phyloP scores from a whole-genome alignment of 495 filamentous ascomycete species.

The Alectoria sarmentosa region DNA sequence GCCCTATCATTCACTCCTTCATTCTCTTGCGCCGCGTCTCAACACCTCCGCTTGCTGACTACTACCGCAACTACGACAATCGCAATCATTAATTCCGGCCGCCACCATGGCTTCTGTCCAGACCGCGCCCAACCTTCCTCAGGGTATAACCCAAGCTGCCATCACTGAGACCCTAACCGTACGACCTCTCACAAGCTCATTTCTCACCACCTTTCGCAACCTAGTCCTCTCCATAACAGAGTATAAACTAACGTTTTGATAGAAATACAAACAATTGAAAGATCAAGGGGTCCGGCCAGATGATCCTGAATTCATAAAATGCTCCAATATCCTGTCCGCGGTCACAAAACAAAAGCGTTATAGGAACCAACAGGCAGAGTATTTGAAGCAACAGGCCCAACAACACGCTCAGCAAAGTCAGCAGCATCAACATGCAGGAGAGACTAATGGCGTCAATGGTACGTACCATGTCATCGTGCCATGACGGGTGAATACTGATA shows the following conservation, averaged over 20 bases:
- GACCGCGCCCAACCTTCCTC: conserved; percentile 55
- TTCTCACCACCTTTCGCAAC: conserved; percentile 5
- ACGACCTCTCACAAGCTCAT: conserved; percentile 25
- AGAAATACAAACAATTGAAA: conserved; percentile 83
- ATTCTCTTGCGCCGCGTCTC: conserved; percentile 21
- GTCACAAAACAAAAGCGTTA: conserved; percentile 56
- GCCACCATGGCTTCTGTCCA: conserved; percentile 69
- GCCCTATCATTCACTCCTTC: conserved; percentile 18
- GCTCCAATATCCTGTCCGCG: conserved; percentile 55
- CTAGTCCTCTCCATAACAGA: neutral
- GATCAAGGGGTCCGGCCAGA: conserved; percentile 60
- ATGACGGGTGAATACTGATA: neutral
- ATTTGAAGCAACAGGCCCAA: conserved; percentile 36
- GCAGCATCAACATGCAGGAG: conserved; percentile 33
- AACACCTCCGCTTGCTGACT: conserved; percentile 15
- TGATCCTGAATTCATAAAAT: conserved; percentile 76
- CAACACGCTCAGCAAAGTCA: conserved; percentile 42
- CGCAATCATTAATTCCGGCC: conserved; percentile 2
- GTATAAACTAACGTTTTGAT: conserved; percentile 7
- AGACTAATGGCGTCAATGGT: conserved; percentile 48
- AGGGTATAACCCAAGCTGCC: conserved; percentile 54
- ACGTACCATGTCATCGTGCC: conserved; percentile 14
- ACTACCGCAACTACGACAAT: conserved; percentile 12
- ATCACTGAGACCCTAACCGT: conserved; percentile 57
- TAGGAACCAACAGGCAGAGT: conserved; percentile 39